Evolutionary conservation across 495 filamentous ascomycete species (phyloP), one percentile per base, ranked within the genome.

Genomic region (Penicillium arizonense): DNA sequence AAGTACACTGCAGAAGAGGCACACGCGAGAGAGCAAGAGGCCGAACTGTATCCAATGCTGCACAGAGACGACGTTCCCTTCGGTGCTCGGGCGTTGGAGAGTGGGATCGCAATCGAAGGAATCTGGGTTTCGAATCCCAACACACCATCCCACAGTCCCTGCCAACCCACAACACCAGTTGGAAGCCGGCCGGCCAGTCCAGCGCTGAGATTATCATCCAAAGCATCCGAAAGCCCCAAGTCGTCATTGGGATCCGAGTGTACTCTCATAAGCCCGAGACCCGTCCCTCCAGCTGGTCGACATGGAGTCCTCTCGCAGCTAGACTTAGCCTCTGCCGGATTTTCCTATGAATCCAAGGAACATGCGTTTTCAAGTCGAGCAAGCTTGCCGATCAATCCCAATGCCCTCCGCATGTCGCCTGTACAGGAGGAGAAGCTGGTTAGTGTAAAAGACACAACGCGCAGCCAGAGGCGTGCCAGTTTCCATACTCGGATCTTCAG

Each of bases 71-170:
- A 89, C 12, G 81, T 96, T 41, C 92, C 90, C 3, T 98, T 97
- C 61, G 94, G 94, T 21, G 84, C 96, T 28, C 84, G 88, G 59
- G 92, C 93, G 13, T 79, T 98, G 26, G 88, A 98, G 63, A 88
- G 81, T 55, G 92, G 91, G 11, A 77, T 96, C 20, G 82, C 90
- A 60, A 82, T 95, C 11, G 89, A 95, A 54, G 94, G 91, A 5
- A 91, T 97, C 44, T 96, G 90, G 84, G 87, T 91, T 21, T 93
- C 89, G 12, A 73, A 81, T 28, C 75, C 78, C 11, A 83, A 78
- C 32, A 87, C 86, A 8, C 34, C 67, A 20, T 18, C 35, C 7
- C 53, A 45, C 7, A 74, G 67, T 43, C 64, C 63, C 18, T 52
- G 61, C 33, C 51, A 66, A 21, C 52, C 57, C 12, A 50, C 49